Evolutionary conservation across 192 early-diverging fungal genomes (phyloP), one percentile per base, ranked within the genome.

Genomic region (Entophlyctis luteolus): DNA sequence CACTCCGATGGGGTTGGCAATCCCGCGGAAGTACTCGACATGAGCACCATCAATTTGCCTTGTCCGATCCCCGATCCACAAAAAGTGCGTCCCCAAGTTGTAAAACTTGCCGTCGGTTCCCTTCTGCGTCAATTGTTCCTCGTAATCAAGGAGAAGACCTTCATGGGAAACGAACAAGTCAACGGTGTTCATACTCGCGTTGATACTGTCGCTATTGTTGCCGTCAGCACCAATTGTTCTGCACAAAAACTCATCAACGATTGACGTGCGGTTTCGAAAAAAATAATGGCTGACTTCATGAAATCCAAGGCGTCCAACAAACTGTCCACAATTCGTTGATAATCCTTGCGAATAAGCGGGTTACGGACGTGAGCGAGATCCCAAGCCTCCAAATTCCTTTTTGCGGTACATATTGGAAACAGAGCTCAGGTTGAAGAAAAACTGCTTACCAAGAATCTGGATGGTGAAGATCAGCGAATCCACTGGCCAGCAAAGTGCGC

Each of bases 51-150:
- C 87, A 1, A 95, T 79, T 71, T 98, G 93, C 28, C 96, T 85
- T 2, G 96, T 99, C 39, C 96, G 88, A 79, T 99, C 96, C 28
- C 96, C 96, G 65, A 98, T 93, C 96, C 96, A 99, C 71, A 99
- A 82, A 72, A 94, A 98, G 77, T 99, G 96, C 2, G 96, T 85
- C 16, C 93, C 92, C 31, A 93, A 74, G 74, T 99, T 99, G 82
- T 95, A 99, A 37, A 62, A 71, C 59, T 76, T 77, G 23, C 66
- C 71, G 71, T 74, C 73, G 12, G 62, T 59, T 1, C 33, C 67
- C 42, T 66, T 35, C 1, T 92, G 85, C 0, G 96, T 98, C 45
- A 98, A 78, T 22, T 84, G 80, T 68, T 89, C 76, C 75, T 98
- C 96, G 77, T 94, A 96, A 50, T 96, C 94, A 12, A 99, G 82